A percentile compares a stretch with the other conserved stretches of the same genome.
phyloP scores from a whole-genome alignment of 305 asterid genomes.

The Ruellia speciosa region DNA sequence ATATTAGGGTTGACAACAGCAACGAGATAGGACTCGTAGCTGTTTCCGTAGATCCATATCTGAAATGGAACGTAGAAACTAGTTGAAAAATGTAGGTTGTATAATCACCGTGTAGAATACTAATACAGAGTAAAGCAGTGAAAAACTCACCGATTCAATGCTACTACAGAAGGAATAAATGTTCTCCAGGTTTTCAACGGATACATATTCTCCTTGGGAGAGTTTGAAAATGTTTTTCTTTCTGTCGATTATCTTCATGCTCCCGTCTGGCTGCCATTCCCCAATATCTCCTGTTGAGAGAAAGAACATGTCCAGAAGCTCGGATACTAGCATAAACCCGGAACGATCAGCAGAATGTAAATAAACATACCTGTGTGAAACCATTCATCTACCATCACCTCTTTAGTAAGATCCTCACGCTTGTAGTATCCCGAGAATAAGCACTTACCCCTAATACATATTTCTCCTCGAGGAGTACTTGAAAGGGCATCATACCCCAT shows the following conservation, averaged over 20 bases:
- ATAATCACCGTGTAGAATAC: too few relatives aligned
- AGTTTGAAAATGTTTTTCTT: slow-evolving; percentile 89
- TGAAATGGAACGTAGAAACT: slow-evolving; percentile 24
- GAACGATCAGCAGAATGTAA: not conserved
- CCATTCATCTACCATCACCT: slow-evolving; percentile 70
- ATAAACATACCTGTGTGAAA: slow-evolving; percentile 59
- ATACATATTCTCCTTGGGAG: slow-evolving; percentile 81
- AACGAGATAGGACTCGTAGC: slow-evolving; percentile 71
- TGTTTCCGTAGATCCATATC: slow-evolving; percentile 84
- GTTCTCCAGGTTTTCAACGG: slow-evolving; percentile 72
- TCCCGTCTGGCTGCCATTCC: slow-evolving; percentile 75
- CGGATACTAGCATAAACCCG: not conserved
- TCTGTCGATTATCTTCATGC: slow-evolving; percentile 83
- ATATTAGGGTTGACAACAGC: slow-evolving; percentile 74
- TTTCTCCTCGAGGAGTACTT: slow-evolving; percentile 64
- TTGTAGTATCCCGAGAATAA: slow-evolving; percentile 82
- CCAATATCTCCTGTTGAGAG: slow-evolving; percentile 59
- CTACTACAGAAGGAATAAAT: slow-evolving; percentile 46
- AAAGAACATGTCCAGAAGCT: slow-evolving; percentile 1
- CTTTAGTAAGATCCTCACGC: slow-evolving; percentile 62
- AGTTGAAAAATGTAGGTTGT: too few relatives aligned
- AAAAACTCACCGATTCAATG: slow-evolving; percentile 46
- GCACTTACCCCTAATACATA: slow-evolving; percentile 69
- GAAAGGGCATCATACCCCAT: slow-evolving; percentile 74
- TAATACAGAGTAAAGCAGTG: not conserved